Conservation (phyloP, 2,329 filamentous ascomycete genomes). For the Lachnellula suecica region DNA sequence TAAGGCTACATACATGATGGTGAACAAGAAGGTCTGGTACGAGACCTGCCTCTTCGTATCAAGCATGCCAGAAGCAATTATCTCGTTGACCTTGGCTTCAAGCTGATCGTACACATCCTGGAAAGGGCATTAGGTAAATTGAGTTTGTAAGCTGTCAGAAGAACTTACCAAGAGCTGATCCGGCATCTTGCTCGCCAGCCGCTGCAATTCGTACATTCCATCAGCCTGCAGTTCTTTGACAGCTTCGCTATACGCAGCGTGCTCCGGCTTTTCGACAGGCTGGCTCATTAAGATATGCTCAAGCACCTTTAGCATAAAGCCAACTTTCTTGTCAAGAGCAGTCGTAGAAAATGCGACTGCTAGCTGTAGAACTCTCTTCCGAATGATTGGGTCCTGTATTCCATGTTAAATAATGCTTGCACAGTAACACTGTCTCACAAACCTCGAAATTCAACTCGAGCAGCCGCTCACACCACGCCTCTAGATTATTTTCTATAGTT, state of each 20-base stretch:
- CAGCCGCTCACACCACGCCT: slow-evolving; percentile 72
- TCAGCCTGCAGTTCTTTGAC: slow-evolving; percentile 86
- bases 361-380: slow-evolving; percentile 77
- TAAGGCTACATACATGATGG: slow-evolving; percentile 66
- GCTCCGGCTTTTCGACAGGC: slow-evolving; percentile 69
- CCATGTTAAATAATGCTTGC: slow-evolving; percentile 33
- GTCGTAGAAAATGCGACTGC: slow-evolving; percentile 83
- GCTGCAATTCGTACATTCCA: slow-evolving; percentile 83
- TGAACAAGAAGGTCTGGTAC: slow-evolving; percentile 88
- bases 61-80: slow-evolving; percentile 68
- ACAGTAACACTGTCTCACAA: background rate
- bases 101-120: slow-evolving; percentile 82
- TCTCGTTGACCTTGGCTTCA: slow-evolving; percentile 77
- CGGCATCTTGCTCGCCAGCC: slow-evolving; percentile 85
- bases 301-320: slow-evolving; percentile 84
- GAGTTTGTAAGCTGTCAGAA: background rate
- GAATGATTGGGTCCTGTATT: slow-evolving; percentile 69
- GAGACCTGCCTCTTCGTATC: slow-evolving; percentile 85
- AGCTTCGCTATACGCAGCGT: slow-evolving; percentile 77
- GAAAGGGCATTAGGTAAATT: slow-evolving; percentile 17
- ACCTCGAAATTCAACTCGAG: slow-evolving; percentile 67
- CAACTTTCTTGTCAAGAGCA: slow-evolving; percentile 72
- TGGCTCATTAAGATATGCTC: slow-evolving; percentile 88
- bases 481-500: slow-evolving; percentile 61
- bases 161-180: slow-evolving; percentile 70